Base-by-base conservation (phyloP, 768 basidiomycete genomes). In the Collybiopsis luxurians region DNA sequence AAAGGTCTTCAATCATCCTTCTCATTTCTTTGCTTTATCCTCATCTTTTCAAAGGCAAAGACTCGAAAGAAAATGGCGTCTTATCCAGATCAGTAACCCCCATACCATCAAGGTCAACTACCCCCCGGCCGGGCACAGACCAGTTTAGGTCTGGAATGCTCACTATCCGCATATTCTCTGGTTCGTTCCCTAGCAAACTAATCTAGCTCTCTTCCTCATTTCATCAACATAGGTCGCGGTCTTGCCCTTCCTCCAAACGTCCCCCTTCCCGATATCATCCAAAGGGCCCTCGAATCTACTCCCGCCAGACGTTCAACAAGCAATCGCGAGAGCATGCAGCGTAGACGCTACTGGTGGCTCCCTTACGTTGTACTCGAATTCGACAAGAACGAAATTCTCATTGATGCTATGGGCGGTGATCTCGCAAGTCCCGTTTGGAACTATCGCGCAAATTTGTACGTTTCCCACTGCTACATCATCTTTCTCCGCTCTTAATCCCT, bases 351-450 rank as follows among this genome's bases (percentile, higher is more conserved):
- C 72, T 94, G 92, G 93, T 95, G 90, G 91, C 81, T 99, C 34
- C 97, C 97, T 27, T 98, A 90, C 64, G 90, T 98, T 68, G 97
- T 98, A 40, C 86, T 99, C 63, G 95, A 98, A 74, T 96, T 95
- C 76, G 91, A 94, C 75, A 94, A 93, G 80, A 98, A 98, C 72
- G 95, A 98, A 71, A 87, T 98, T 64, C 75, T 99, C 62, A 88
- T 98, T 56, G 96, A 98, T 75, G 95, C 95, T 11, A 81, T 98
- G 66, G 95, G 92, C 9, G 97, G 96, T n/a, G 93, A 98, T 71
- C 81, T 98, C 49, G 66, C 83, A 12, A 86, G 80, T 63, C 97
- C 97, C 2, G 82, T 92, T 49, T 99, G 97, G 96, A 94, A 95
- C 75, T 98, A 95, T 67, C 84, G 90, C 38, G 92, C 97, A 28